Evolutionary conservation across 2,329 filamentous ascomycete species (phyloP).

Genomic region (Penicillium fuscoglaucum): DNA sequence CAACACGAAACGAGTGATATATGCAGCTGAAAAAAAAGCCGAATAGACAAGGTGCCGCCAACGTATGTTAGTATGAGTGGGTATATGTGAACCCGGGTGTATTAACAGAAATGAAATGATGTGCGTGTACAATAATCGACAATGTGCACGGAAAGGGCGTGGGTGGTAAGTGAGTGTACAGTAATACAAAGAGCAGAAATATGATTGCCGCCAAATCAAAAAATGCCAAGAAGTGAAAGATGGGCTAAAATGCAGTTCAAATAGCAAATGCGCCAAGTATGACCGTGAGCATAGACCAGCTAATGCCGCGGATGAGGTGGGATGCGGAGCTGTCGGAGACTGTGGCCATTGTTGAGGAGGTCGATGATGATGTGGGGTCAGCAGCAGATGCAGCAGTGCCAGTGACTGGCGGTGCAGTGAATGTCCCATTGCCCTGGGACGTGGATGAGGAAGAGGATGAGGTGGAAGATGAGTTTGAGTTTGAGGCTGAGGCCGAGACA

Average conservation of each 20-base stretch:
- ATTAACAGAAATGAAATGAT: slow-evolving; percentile 8
- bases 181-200: slow-evolving; percentile 2
- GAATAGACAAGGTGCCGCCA: slow-evolving; percentile 1
- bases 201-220: slow-evolving; percentile 4
- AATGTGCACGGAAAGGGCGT: slow-evolving; percentile 1
- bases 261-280: slow-evolving; percentile 15
- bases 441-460: background rate
- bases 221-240: slow-evolving; percentile 5
- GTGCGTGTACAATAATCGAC: background rate
- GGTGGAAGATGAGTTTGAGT: background rate
- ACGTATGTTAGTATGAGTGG: slow-evolving; percentile 1
- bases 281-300: slow-evolving; percentile 19
- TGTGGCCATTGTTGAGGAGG: slow-evolving; percentile 8
- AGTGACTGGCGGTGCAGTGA: slow-evolving; percentile 12
- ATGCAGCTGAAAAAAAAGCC: slow-evolving; percentile 1
- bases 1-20: slow-evolving; percentile 6
- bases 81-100: slow-evolving; percentile 3
- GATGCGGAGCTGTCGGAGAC: slow-evolving; percentile 15
- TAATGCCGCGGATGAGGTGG: slow-evolving; percentile 14
- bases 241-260: slow-evolving; percentile 8
- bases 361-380: slow-evolving; percentile 9
- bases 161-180: slow-evolving; percentile 1
- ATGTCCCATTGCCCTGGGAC: slow-evolving; percentile 18
- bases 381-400: slow-evolving; percentile 8
- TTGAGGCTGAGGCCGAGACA: slow-evolving; percentile 8